Evolutionary conservation across 2,329 filamentous ascomycete species (phyloP).

Genomic region (Calonectria honghensis): DNA sequence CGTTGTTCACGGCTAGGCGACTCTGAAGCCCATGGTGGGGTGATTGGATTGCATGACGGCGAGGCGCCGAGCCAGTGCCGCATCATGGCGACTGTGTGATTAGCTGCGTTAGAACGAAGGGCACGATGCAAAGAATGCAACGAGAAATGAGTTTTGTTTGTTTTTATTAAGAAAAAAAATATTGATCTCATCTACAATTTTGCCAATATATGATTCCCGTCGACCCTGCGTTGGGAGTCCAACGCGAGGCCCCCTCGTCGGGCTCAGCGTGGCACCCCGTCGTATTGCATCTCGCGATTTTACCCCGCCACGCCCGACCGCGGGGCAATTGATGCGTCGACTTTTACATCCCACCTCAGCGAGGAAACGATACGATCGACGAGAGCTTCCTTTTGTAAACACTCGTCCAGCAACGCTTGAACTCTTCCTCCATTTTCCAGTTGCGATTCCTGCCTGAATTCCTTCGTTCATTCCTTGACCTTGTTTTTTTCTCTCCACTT

Average conservation of each 20-base stretch:
- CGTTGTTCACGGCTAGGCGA: constrained; percentile 71
- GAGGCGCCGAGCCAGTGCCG: background rate
- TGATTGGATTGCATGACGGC: constrained; percentile 3
- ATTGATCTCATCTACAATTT: too few species aligned
- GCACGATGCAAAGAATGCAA: constrained; percentile 25
- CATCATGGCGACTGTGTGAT: constrained; percentile 42
- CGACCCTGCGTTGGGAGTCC: background rate
- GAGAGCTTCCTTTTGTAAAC: background rate
- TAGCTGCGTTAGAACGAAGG: constrained; percentile 20
- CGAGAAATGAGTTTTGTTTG: background rate
- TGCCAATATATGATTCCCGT: background rate
- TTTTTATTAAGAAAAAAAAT: background rate
- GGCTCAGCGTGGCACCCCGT: constrained; percentile 11
- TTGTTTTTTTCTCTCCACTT: background rate
- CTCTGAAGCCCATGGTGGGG: constrained; percentile 14
- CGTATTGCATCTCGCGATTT: constrained; percentile 56
- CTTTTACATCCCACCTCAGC: constrained; percentile 48
- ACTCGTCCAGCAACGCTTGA: background rate
- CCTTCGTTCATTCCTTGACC: background rate
- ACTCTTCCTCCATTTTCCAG: background rate
- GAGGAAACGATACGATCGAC: constrained; percentile 31
- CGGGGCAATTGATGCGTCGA: constrained; percentile 51
- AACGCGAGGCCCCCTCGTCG: constrained; percentile 18
- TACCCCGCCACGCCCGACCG: constrained; percentile 55
- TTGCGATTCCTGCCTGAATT: constrained; percentile 7